phyloP scores from a whole-genome alignment of 106 monocot species.

The Dendrobium chrysotoxum region DNA sequence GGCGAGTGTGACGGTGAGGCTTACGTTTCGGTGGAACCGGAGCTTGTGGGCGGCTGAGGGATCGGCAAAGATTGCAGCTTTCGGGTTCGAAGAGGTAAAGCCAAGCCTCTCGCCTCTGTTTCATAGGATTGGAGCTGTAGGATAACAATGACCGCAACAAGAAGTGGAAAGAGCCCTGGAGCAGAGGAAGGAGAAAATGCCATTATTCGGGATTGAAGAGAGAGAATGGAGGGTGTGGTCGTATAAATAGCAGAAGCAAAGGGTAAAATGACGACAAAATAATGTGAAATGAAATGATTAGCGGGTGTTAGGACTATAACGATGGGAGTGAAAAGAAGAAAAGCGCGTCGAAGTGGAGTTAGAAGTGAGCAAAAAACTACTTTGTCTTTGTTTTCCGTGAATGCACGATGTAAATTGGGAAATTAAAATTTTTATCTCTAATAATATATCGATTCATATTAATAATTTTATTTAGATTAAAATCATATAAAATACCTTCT shows the following conservation, averaged over 20 bases:
- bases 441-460: too few relatives aligned
- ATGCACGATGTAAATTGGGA: too few relatives aligned
- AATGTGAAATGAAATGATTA: conserved; percentile 6
- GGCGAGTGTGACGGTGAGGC: conserved; percentile 68
- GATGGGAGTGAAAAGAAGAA: too few relatives aligned
- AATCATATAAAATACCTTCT: too few relatives aligned
- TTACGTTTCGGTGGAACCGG: conserved; percentile 83
- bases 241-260: neutral
- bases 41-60: conserved; percentile 37
- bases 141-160: neutral
- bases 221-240: neutral
- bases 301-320: neutral
- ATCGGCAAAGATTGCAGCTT: neutral
- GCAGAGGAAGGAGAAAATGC: neutral
- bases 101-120: neutral
- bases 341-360: too few relatives aligned
- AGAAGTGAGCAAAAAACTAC: too few relatives aligned
- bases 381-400: too few relatives aligned
- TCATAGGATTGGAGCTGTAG: neutral
- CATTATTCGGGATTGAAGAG: neutral
- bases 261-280: neutral
- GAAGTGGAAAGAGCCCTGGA: neutral
- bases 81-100: conserved; percentile 4
- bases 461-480: too few relatives aligned
- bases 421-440: too few relatives aligned